Base-by-base conservation (phyloP, 2,329 filamentous ascomycete species). In the Aspergillus japonicus region DNA sequence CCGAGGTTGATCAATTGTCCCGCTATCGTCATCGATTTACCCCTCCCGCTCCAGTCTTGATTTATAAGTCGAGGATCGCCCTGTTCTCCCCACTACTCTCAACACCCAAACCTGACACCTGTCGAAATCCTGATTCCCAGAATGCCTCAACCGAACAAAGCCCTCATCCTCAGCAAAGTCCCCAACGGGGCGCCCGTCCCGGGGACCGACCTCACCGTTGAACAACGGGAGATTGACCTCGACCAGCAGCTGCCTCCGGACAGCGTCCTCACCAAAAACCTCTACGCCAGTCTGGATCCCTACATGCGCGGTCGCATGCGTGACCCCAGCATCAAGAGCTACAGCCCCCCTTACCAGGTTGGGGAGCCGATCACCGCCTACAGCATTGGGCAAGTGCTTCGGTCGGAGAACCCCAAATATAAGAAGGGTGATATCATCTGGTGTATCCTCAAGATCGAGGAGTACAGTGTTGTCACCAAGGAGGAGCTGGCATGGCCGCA, bases 231-330 rank as follows among this genome's bases (percentile, higher is more conserved):
- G 23, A 87, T 93, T 64, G 90, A 95, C 72, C 76, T 87, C 65
- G 69, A 67, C 57, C 68, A 73, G 26, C 67, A 83, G 6, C 82
- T 86, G 29, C 82, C 86, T 21, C 73, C 83, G 47, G 88, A 89
- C 64, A 87, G 91, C 44, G 74, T 96, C 51, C 85, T 85, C 33
- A 78, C 89, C 64, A 85, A 91, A 78, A 85, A 89, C 68, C 83
- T 89, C 69, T 91, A 89, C 75, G 81, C 87, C 64, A 93, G 90
- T 42, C 89, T 89, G 77, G 92, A 96, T 75, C 92, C 92, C 2
- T 96, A 96, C 80, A 86, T 90, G 81, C 89, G 92, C 59, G 89
- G 89, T 61, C 85, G 86, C 66, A 93, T 96, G 89, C 87, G 91
- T 50, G 76, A 81, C 50, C 71, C 89, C 5, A 74, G 80, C 39